A percentile compares a stretch with the other conserved stretches of the same genome.
Conservation (phyloP, 2,329 filamentous ascomycete species). For the Talaromyces sp. region DNA sequence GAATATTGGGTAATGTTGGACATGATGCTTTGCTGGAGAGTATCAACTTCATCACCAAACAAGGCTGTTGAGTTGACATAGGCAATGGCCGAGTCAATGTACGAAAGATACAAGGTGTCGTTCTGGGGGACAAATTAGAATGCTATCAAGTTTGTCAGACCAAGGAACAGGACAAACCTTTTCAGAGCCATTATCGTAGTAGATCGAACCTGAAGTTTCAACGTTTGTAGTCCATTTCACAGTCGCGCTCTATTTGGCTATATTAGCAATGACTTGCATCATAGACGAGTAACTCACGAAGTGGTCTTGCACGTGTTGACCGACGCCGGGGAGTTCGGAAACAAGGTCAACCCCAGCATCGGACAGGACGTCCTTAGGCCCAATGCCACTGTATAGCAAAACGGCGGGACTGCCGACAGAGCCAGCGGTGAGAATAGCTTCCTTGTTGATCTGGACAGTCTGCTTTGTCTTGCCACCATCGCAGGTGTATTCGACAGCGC, state of each 20-base stretch:
- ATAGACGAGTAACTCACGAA: slow-evolving; percentile 16
- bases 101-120: slow-evolving; percentile 20
- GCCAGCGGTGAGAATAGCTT: slow-evolving; percentile 40
- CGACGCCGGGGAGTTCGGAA: slow-evolving; percentile 43
- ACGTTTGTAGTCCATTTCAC: slow-evolving; percentile 22
- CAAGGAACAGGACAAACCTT: slow-evolving; percentile 14
- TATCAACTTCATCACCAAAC: slow-evolving; percentile 13
- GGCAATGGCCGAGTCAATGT: slow-evolving; percentile 22
- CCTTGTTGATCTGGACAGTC: slow-evolving; percentile 21
- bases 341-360: slow-evolving; percentile 39
- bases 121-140: slow-evolving; percentile 14
- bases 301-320: slow-evolving; percentile 49
- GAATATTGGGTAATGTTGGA: slow-evolving; percentile 12
- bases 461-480: slow-evolving; percentile 22
- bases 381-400: slow-evolving; percentile 57
- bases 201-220: slow-evolving; percentile 25
- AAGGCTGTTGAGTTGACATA: slow-evolving; percentile 20
- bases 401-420: slow-evolving; percentile 52
- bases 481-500: slow-evolving; percentile 25
- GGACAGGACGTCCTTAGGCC: slow-evolving; percentile 42
- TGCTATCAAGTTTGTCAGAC: background rate
- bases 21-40: slow-evolving; percentile 14
- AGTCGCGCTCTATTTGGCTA: slow-evolving; percentile 22
- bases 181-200: slow-evolving; percentile 19
- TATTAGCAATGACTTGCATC: slow-evolving; percentile 10